Percentiles rank a stretch among this genome's conserved stretches.
These are phyloP conservation scores for Candida dubliniensis DNA, from an alignment of 1,139 yeast species.

Conservation along the genomic window DNA sequence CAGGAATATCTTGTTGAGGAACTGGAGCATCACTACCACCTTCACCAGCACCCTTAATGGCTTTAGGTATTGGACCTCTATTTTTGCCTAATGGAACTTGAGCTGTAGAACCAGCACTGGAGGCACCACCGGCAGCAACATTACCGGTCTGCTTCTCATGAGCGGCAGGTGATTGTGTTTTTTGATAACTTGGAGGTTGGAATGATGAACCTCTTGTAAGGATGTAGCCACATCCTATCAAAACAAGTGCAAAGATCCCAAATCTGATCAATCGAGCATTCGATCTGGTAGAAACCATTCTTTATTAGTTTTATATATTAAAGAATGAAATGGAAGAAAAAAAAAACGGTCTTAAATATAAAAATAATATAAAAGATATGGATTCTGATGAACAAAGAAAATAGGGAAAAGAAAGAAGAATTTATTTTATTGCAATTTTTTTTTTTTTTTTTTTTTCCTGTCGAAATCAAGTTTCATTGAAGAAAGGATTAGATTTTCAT, in stretches of 20 bases:
- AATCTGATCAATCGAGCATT: conserved; percentile 64
- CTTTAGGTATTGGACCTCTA: conserved; percentile 11
- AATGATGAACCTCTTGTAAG: conserved; percentile 59
- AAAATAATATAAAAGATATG: neutral
- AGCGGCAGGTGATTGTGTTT: conserved; percentile 14
- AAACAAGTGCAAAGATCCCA: conserved; percentile 57
- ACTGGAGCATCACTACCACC: conserved; percentile 13
- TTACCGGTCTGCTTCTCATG: conserved; percentile 8
- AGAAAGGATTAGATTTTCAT: neutral
- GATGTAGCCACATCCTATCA: conserved; percentile 59
- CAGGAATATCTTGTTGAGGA: conserved; percentile 13
- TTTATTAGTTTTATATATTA: neutral
- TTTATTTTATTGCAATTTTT: neutral
- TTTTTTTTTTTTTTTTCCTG: neutral
- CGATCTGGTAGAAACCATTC: conserved; percentile 48
- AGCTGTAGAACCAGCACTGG: conserved; percentile 11
- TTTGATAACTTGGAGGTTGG: conserved; percentile 22
- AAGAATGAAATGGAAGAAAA: neutral
- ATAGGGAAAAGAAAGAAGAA: neutral
- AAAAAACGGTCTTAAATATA: neutral
- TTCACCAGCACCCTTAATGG: conserved; percentile 8
- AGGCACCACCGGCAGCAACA: neutral
- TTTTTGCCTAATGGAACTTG: conserved; percentile 10
- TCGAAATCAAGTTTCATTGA: neutral
- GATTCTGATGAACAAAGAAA: neutral